phyloP scores from a whole-genome alignment of 2,329 filamentous ascomycete genomes.

The Exophiala sideris region DNA sequence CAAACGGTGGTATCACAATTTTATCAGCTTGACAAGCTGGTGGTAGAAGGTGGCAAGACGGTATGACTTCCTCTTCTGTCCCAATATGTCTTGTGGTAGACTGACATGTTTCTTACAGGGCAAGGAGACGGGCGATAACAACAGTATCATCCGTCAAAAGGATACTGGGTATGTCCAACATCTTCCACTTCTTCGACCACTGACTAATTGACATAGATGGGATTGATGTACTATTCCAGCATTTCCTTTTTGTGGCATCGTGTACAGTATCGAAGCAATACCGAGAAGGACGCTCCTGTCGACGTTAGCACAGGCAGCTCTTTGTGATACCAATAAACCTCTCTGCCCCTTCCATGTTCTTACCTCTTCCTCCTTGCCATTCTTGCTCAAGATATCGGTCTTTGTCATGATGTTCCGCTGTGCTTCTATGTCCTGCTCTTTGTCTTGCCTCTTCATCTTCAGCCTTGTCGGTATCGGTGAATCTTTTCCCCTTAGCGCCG shows the following conservation, averaged over 20 bases:
- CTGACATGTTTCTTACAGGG: constrained; percentile 47
- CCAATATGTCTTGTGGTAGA: neutral
- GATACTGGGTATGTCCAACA: constrained; percentile 64
- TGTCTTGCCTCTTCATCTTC: neutral
- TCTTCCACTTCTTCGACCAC: neutral
- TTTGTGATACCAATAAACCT: constrained; percentile 20
- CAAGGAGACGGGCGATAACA: constrained; percentile 65
- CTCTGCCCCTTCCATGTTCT: neutral
- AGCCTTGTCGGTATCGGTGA: neutral
- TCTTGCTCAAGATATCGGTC: neutral
- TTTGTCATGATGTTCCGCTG: neutral
- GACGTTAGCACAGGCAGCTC: neutral
- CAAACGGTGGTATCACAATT: constrained; percentile 95
- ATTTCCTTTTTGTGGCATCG: neutral
- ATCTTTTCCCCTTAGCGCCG: neutral
- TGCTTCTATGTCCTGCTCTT: neutral
- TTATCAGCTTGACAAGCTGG: constrained; percentile 84
- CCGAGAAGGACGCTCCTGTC: constrained; percentile 13
- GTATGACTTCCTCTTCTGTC: constrained; percentile 47
- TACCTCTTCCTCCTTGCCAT: neutral
- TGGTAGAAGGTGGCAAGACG: constrained; percentile 82
- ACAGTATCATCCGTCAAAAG: constrained; percentile 70
- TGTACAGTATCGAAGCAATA: constrained; percentile 11
- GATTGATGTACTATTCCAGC: constrained; percentile 10
- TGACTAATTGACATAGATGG: constrained; percentile 18